These are phyloP conservation scores for Torrubiella hemipterigena DNA, from an alignment of 2,329 filamentous ascomycete species.

Conservation along the genomic window DNA sequence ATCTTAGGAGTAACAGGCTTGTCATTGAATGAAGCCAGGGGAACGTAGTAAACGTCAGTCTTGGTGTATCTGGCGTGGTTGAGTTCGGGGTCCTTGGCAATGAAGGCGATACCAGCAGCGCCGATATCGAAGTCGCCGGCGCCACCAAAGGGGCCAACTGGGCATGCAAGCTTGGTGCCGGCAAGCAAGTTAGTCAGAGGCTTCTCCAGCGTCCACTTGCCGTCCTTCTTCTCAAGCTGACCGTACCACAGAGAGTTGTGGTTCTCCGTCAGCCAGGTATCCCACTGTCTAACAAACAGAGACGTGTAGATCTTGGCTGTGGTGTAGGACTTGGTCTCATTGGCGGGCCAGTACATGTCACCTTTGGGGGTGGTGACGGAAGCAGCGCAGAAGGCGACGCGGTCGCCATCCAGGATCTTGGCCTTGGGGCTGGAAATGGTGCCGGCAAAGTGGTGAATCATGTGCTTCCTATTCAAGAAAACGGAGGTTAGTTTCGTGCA, in stretches of 20 bases:
- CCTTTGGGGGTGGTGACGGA: slow-evolving; percentile 58
- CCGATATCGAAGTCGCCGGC: slow-evolving; percentile 70
- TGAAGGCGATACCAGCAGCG: slow-evolving; percentile 53
- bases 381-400: slow-evolving; percentile 44
- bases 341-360: slow-evolving; percentile 53
- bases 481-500: neutral
- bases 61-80: slow-evolving; percentile 68
- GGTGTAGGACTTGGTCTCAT: slow-evolving; percentile 46
- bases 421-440: slow-evolving; percentile 47
- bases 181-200: slow-evolving; percentile 52
- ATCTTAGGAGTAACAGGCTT: slow-evolving; percentile 37
- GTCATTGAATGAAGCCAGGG: slow-evolving; percentile 48
- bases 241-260: slow-evolving; percentile 65
- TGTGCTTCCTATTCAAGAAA: slow-evolving; percentile 20
- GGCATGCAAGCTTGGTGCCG: slow-evolving; percentile 48
- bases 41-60: slow-evolving; percentile 65
- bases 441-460: slow-evolving; percentile 37
- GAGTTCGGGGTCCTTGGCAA: slow-evolving; percentile 61
- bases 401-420: slow-evolving; percentile 34
- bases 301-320: slow-evolving; percentile 61
- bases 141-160: slow-evolving; percentile 68
- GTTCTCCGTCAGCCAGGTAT: slow-evolving; percentile 58
- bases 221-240: slow-evolving; percentile 35
- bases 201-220: slow-evolving; percentile 27
- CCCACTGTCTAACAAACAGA: slow-evolving; percentile 76